phyloP scores from a whole-genome alignment of 2,329 filamentous ascomycete genomes.

The Phaeosphaeria sp. region DNA sequence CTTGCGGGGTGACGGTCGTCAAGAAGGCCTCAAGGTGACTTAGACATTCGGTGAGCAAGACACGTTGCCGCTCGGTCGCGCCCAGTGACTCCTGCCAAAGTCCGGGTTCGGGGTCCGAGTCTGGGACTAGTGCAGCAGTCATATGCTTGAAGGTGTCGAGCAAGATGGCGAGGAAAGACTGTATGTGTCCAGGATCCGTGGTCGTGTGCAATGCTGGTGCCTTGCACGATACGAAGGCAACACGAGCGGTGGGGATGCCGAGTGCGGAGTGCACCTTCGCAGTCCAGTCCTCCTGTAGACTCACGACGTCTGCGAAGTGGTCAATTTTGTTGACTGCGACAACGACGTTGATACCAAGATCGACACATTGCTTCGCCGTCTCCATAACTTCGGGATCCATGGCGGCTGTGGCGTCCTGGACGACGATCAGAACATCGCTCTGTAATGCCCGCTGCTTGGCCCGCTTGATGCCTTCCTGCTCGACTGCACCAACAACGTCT shows the following conservation, averaged over 20 bases:
- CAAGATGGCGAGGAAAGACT: constrained; percentile 71
- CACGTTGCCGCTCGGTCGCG: constrained; percentile 86
- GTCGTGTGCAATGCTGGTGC: constrained; percentile 61
- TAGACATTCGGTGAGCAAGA: constrained; percentile 78
- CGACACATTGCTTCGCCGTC: constrained; percentile 59
- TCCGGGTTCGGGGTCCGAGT: constrained; percentile 61
- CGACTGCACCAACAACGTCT: constrained; percentile 71
- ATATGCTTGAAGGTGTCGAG: constrained; percentile 72
- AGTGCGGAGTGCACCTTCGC: constrained; percentile 29
- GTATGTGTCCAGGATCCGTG: constrained; percentile 69
- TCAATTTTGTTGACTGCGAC: constrained; percentile 69
- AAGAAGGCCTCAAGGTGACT: constrained; percentile 77
- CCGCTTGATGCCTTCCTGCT: constrained; percentile 87
- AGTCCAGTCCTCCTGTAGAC: constrained; percentile 23
- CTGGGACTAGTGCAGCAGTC: constrained; percentile 62
- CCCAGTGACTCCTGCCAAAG: constrained; percentile 85
- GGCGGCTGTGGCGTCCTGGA: constrained; percentile 74
- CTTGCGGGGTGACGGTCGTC: constrained; percentile 55
- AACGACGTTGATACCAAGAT: constrained; percentile 61
- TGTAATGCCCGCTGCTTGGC: constrained; percentile 81
- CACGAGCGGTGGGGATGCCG: constrained; percentile 46
- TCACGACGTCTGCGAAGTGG: constrained; percentile 49
- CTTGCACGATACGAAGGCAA: constrained; percentile 76
- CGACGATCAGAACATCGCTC: constrained; percentile 83
- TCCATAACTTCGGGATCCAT: constrained; percentile 65